Evolutionary conservation across 345 rosid species (phyloP).

Genomic region (Cardamine occulta): DNA sequence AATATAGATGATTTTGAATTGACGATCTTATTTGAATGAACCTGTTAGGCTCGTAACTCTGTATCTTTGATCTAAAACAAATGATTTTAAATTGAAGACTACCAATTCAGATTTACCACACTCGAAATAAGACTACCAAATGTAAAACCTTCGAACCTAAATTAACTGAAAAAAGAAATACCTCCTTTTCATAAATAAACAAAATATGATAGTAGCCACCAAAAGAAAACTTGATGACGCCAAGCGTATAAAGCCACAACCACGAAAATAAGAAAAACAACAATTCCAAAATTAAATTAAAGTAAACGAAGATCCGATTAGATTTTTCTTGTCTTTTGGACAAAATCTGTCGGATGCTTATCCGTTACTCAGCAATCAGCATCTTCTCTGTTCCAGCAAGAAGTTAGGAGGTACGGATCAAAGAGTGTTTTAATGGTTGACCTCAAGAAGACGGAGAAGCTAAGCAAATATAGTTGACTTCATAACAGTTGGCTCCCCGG

Average conservation of each 20-base stretch:
- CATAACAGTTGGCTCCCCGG: neutral
- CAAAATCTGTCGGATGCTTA: conserved; percentile 23
- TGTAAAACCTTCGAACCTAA: neutral
- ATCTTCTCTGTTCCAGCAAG: conserved; percentile 15
- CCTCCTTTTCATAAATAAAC: neutral
- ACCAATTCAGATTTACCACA: neutral
- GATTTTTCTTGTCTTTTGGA: conserved; percentile 3
- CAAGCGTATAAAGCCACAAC: conserved; percentile 15
- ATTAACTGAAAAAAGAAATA: neutral
- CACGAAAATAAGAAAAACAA: conserved; percentile 10
- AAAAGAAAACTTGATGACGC: conserved; percentile 12
- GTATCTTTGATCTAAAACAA: neutral
- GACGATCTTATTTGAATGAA: neutral
- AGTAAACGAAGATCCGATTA: conserved; percentile 24
- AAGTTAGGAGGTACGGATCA: neutral
- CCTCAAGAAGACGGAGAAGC: neutral
- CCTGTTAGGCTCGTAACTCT: neutral
- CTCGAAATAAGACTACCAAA: too few species aligned
- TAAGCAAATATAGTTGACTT: neutral
- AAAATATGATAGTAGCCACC: neutral
- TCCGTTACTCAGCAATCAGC: conserved; percentile 24
- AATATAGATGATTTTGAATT: neutral
- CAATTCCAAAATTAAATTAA: neutral
- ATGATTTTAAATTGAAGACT: neutral
- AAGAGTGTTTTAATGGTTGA: neutral